Conservation (phyloP, 805 yeast genomes). For the Lachancea fermentati region DNA sequence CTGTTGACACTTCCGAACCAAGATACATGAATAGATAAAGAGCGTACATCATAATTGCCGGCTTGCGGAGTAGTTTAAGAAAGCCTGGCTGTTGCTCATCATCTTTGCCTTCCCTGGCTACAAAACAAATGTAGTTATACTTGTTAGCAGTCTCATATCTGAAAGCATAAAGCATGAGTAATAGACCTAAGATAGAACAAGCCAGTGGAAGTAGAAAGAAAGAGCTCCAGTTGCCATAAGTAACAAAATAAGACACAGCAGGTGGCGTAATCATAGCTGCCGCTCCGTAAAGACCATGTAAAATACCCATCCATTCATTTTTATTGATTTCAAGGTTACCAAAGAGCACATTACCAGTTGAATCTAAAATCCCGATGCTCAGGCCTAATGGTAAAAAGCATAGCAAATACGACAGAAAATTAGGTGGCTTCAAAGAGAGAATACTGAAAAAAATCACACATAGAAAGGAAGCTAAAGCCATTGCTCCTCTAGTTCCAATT, state of each 20-base stretch:
- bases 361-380: slow-evolving; percentile 31
- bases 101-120: slow-evolving; percentile 16
- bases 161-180: slow-evolving; percentile 40
- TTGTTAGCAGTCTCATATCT: slow-evolving; percentile 37
- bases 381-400: slow-evolving; percentile 32
- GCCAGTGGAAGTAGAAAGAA: slow-evolving; percentile 32
- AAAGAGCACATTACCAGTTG: slow-evolving; percentile 30
- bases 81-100: slow-evolving; percentile 13
- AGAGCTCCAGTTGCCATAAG: slow-evolving; percentile 26
- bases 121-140: slow-evolving; percentile 26
- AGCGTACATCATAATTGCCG: slow-evolving; percentile 44
- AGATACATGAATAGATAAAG: slow-evolving; percentile 54
- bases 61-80: slow-evolving; percentile 23
- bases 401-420: slow-evolving; percentile 18
- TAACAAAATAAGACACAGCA: slow-evolving; percentile 42
- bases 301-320: slow-evolving; percentile 52
- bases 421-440: slow-evolving; percentile 22
- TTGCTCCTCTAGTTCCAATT: slow-evolving; percentile 29
- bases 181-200: slow-evolving; percentile 33
- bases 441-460: slow-evolving; percentile 18
- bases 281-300: slow-evolving; percentile 66
- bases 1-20: slow-evolving; percentile 65
- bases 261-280: slow-evolving; percentile 72
- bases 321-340: slow-evolving; percentile 38
- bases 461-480: slow-evolving; percentile 18